Evolutionary conservation across 2,329 filamentous ascomycete species (phyloP).

Genomic region (Xylariaceae sp.): DNA sequence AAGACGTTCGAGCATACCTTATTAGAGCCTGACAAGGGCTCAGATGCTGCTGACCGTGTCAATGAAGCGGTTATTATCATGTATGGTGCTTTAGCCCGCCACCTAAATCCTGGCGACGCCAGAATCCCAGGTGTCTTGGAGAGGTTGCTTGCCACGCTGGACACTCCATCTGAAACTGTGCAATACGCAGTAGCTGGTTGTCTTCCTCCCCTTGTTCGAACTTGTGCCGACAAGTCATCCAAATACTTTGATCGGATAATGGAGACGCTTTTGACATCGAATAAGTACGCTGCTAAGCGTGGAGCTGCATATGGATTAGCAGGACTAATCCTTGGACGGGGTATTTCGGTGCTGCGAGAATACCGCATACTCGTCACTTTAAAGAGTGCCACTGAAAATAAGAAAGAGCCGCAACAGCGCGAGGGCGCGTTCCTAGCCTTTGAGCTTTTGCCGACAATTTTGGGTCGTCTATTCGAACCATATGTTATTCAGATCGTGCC

Average conservation of each 20-base stretch:
- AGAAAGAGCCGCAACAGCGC: conserved; percentile 87
- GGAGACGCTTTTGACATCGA: conserved; percentile 81
- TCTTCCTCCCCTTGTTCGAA: conserved; percentile 85
- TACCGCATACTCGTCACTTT: conserved; percentile 85
- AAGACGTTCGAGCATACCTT: conserved; percentile 86
- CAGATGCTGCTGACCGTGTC: conserved; percentile 82
- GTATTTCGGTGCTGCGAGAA: conserved; percentile 80
- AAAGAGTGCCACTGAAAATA: conserved; percentile 86
- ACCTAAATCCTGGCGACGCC: conserved; percentile 82
- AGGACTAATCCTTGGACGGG: conserved; percentile 86
- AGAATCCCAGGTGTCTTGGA: conserved; percentile 89
- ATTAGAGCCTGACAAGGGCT: conserved; percentile 83
- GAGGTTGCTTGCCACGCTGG: conserved; percentile 82
- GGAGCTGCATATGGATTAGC: conserved; percentile 95
- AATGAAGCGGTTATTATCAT: conserved; percentile 98
- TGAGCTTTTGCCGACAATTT: conserved; percentile 84
- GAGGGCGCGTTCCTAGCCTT: conserved; percentile 90
- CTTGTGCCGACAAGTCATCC: conserved; percentile 76
- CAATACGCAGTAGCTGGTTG: conserved; percentile 97
- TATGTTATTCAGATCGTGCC: conserved; percentile 97
- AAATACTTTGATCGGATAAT: conserved; percentile 82
- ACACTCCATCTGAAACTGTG: conserved; percentile 93
- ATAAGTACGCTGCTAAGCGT: conserved; percentile 90
- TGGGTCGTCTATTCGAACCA: conserved; percentile 90
- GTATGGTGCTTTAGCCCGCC: conserved; percentile 90